Evolutionary conservation across 2,329 filamentous ascomycete species (phyloP).

Genomic region (Fusarium austroafricanum): DNA sequence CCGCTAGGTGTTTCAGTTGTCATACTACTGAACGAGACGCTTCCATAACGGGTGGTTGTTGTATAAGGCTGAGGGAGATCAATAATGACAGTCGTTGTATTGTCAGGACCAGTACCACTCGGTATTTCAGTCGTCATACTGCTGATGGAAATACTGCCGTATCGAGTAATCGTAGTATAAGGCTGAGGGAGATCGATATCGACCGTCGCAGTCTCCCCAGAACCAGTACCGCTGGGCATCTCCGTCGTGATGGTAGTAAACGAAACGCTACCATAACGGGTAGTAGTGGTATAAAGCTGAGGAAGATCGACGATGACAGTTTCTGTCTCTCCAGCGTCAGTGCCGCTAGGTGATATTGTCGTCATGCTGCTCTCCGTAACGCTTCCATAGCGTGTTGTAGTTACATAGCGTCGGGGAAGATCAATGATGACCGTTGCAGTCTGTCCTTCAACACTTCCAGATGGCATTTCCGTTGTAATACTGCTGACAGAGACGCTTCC

Average conservation of each 20-base stretch:
- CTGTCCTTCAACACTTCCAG: neutral
- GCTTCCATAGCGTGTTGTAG: neutral
- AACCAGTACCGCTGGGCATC: neutral
- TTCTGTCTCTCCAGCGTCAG: neutral
- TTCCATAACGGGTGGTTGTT: neutral
- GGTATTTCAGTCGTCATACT: too few species aligned
- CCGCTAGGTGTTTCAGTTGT: neutral
- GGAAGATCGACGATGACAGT: conserved; percentile 1
- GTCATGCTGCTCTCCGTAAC: neutral
- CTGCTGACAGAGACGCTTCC: neutral
- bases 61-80: neutral
- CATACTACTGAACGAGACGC: neutral
- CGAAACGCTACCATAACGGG: neutral
- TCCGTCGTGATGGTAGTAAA: neutral
- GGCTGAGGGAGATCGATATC: neutral
- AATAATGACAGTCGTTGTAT: conserved; percentile 1
- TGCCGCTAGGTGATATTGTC: neutral
- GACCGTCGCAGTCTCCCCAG: neutral
- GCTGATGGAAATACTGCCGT: too few species aligned
- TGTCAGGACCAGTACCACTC: neutral
- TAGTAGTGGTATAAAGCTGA: neutral
- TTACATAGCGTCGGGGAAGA: neutral
- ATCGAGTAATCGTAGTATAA: too few species aligned
- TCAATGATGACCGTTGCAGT: conserved; percentile 3
- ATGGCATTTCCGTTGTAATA: too few species aligned